Percentiles rank a stretch among this genome's conserved stretches.
phyloP scores from a whole-genome alignment of 305 asterid genomes.

The Plantago rigida region DNA sequence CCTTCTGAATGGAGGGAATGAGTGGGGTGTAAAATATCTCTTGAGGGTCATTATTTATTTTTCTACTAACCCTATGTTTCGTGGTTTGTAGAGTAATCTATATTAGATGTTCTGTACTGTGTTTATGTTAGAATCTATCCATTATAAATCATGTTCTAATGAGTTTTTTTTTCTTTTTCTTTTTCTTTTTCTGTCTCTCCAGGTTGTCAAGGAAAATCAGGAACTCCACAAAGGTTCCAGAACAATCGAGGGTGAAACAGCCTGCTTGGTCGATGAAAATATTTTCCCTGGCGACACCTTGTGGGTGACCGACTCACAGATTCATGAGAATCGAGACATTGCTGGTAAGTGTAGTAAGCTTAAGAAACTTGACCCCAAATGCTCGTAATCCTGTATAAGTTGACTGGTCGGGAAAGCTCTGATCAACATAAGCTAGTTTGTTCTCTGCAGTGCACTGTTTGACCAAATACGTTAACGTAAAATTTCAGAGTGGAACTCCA shows the following conservation, averaged over 20 bases:
- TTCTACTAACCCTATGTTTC: too few relatives aligned
- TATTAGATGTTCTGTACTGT: too few relatives aligned
- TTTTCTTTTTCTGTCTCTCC: slow-evolving; percentile 23
- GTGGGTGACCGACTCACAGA: slow-evolving; percentile 93
- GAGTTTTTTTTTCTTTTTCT: slow-evolving; percentile 3
- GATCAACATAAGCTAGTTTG: too few relatives aligned
- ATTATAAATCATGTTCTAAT: neutral
- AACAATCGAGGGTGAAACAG: slow-evolving; percentile 61
- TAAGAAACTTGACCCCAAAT: neutral
- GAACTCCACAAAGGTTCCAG: slow-evolving; percentile 81
- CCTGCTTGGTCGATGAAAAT: slow-evolving; percentile 70
- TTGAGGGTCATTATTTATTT: too few relatives aligned
- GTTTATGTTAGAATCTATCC: too few relatives aligned
- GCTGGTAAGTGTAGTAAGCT: slow-evolving; percentile 51
- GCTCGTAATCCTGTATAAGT: neutral
- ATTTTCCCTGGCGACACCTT: slow-evolving; percentile 85
- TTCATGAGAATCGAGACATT: slow-evolving; percentile 94
- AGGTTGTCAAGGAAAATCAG: slow-evolving; percentile 96
- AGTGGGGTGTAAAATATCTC: too few relatives aligned
- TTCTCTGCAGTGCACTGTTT: too few relatives aligned
- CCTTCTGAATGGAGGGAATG: neutral
- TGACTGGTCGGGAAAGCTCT: too few relatives aligned
- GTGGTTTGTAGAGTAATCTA: too few relatives aligned
- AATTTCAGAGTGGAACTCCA: too few relatives aligned
- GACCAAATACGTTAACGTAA: too few relatives aligned